phyloP scores from a whole-genome alignment of 495 filamentous ascomycete species.

The Hypoxylon fuscum region DNA sequence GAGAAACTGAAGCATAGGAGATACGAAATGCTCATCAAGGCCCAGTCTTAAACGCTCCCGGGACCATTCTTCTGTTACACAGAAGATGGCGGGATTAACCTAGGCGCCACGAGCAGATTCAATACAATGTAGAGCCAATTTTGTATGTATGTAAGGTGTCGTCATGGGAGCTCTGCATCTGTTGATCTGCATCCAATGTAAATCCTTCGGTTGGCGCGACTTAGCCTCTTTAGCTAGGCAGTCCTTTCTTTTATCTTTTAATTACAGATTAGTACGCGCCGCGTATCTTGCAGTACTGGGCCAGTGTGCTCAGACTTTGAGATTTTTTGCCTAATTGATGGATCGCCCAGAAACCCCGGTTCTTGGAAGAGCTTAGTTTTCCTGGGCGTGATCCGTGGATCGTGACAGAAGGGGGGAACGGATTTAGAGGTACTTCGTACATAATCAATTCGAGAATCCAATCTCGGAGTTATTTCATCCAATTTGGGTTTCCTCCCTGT shows the following conservation, averaged over 20 bases:
- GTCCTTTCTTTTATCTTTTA: conserved; percentile 21
- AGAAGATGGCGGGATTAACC: not conserved
- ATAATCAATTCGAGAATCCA: conserved; percentile 15
- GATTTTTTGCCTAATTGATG: no score
- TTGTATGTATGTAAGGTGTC: conserved; percentile 22
- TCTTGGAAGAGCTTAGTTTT: conserved; percentile 36
- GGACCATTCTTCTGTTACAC: not conserved
- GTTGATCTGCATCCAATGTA: conserved; percentile 18
- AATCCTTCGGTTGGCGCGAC: conserved; percentile 28
- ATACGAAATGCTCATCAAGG: no score
- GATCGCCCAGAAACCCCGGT: conserved; percentile 23
- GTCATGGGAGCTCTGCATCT: conserved; percentile 8
- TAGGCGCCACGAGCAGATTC: not conserved
- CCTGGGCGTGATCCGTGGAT: conserved; percentile 6
- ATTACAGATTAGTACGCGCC: conserved; percentile 24
- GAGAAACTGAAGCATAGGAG: no score
- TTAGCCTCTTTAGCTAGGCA: conserved; percentile 4
- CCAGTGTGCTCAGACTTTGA: conserved; percentile 23
- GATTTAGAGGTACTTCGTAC: conserved; percentile 17
- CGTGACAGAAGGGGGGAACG: conserved; percentile 7
- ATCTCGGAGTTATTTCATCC: conserved; percentile 9
- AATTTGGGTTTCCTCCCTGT: conserved; percentile 4
- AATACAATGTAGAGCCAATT: not conserved
- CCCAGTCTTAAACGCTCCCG: no score
- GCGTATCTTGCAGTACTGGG: conserved; percentile 10